A percentile compares a stretch with the other conserved stretches of the same genome.
phyloP scores from a whole-genome alignment of 2,329 filamentous ascomycete genomes.

The Pestalotiopsis sp. region DNA sequence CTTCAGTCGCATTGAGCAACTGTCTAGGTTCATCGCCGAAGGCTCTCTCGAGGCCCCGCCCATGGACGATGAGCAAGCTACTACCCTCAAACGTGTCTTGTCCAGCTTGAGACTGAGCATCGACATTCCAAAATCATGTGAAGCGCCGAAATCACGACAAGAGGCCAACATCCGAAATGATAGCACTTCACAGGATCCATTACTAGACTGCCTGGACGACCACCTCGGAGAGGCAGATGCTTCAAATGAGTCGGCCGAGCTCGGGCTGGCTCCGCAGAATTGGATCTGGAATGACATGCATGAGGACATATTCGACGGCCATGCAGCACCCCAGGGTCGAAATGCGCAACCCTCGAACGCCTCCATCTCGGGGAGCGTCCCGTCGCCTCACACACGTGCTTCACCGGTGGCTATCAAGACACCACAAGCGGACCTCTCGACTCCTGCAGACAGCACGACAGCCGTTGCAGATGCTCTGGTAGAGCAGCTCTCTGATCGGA shows the following conservation, averaged over 20 bases:
- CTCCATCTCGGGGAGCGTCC: neutral
- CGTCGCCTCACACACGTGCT: neutral
- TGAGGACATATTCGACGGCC: neutral
- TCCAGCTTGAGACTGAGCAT: neutral
- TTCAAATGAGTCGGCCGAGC: neutral
- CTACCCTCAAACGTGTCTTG: neutral
- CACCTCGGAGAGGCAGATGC: neutral
- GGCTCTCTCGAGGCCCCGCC: neutral
- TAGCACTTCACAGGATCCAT: neutral
- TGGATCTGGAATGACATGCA: neutral
- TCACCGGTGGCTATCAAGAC: neutral
- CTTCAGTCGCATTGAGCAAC: neutral
- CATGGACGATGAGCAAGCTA: neutral
- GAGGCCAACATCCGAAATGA: neutral
- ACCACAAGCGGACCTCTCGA: neutral
- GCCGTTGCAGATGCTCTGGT: conserved; percentile 25
- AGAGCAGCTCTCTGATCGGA: conserved; percentile 26
- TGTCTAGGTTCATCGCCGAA: neutral
- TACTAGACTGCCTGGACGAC: neutral
- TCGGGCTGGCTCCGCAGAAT: neutral
- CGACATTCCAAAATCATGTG: neutral
- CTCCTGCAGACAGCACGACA: neutral
- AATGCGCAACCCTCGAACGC: neutral
- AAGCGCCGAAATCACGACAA: neutral
- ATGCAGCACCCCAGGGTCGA: neutral